Conservation (phyloP, 73 alveolate genomes). For the Stentor coeruleus region DNA sequence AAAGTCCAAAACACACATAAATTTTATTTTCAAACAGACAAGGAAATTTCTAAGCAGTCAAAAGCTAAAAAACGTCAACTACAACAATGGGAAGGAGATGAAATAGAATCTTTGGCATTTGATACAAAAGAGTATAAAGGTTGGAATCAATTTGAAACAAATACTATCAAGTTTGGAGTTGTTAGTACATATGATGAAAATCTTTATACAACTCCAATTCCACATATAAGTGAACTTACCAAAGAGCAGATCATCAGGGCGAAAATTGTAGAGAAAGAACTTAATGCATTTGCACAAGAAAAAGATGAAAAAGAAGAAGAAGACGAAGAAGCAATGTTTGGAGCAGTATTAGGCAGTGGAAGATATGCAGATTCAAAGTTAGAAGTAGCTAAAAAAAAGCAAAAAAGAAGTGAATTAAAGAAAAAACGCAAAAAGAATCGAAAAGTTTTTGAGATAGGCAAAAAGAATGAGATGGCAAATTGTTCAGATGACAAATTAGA, state of each 20-base stretch:
- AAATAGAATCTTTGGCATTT: background rate
- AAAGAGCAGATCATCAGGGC: background rate
- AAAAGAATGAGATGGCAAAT: too few relatives aligned
- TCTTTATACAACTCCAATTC: background rate
- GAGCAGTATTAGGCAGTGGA: background rate
- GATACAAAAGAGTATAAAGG: background rate
- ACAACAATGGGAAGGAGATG: background rate
- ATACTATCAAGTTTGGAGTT: background rate
- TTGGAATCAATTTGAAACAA: constrained; percentile 1
- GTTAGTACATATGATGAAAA: background rate
- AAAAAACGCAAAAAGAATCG: too few relatives aligned
- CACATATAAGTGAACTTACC: background rate
- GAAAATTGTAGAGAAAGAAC: background rate
- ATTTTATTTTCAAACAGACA: background rate
- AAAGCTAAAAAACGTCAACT: background rate
- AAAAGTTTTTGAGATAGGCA: too few relatives aligned
- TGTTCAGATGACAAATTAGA: too few relatives aligned
- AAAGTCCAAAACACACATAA: too few relatives aligned
- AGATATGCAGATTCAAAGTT: too few relatives aligned
- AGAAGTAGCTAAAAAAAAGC: too few relatives aligned
- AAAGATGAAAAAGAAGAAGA: background rate
- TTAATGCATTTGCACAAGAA: background rate
- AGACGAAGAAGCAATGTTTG: constrained; percentile 16
- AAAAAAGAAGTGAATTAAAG: too few relatives aligned
- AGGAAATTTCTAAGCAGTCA: background rate